A percentile compares a stretch with the other conserved stretches of the same genome.
Conservation (phyloP, 177 flowering plant species). For the Telopea speciosissima region DNA sequence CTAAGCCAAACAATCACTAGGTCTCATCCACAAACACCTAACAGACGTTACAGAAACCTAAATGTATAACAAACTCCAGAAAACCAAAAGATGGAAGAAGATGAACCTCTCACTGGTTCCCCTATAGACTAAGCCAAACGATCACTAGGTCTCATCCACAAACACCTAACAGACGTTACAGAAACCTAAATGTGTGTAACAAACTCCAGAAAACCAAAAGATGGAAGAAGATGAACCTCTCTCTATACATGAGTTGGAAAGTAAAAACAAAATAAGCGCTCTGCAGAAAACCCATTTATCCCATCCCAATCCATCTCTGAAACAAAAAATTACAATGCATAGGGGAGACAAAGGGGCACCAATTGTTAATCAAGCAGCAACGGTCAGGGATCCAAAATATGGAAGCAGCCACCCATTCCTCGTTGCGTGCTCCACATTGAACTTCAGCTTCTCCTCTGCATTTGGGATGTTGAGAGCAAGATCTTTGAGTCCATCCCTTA, state of each 20-base stretch:
- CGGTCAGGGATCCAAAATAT: background rate
- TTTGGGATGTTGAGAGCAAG: constrained; percentile 94
- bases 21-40: background rate
- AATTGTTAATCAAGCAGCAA: background rate
- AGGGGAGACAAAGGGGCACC: background rate
- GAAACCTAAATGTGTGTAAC: background rate
- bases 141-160: background rate
- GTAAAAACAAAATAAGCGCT: too few relatives aligned
- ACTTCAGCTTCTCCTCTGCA: constrained; percentile 65
- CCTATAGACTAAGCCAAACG: background rate
- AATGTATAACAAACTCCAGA: too few relatives aligned
- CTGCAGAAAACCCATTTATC: too few relatives aligned
- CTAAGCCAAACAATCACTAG: too few relatives aligned
- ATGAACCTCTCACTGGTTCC: background rate
- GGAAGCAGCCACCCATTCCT: constrained; percentile 51
- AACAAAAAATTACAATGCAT: background rate
- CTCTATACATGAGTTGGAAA: background rate
- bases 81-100: background rate
- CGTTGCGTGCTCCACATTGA: constrained; percentile 60
- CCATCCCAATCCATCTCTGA: background rate
- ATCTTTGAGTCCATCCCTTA: constrained; percentile 80
- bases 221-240: background rate
- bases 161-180: background rate
- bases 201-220: background rate
- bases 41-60: background rate